Evolutionary conservation across 441 rosid genomes (phyloP).

Genomic region (Populus trichocarpa): DNA sequence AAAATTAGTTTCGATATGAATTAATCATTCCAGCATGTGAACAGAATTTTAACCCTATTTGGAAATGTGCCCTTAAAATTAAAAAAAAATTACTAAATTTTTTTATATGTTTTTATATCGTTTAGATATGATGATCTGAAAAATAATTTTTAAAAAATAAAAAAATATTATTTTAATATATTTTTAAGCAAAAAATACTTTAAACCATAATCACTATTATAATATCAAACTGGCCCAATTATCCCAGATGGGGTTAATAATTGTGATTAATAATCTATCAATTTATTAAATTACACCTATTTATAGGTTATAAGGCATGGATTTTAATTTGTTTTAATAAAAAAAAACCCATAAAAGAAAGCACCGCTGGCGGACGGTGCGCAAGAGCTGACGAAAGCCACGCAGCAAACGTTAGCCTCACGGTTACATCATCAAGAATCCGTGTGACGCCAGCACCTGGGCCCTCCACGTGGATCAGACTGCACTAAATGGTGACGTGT

Average conservation of each 20-base stretch:
- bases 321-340: no score
- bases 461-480: constrained; percentile 24
- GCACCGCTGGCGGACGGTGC: constrained; percentile 17
- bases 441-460: constrained; percentile 6
- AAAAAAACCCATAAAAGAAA: not conserved
- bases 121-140: rapidly evolving
- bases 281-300: no score
- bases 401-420: not conserved
- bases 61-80: rapidly evolving
- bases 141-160: no score
- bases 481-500: not conserved
- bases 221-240: rapidly evolving
- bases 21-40: rapidly evolving
- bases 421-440: constrained; percentile 15
- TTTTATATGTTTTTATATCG: rapidly evolving
- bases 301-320: no score
- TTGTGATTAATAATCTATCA: no score
- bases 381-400: constrained; percentile 8
- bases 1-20: no score
- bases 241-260: no score
- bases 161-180: no score
- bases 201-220: no score
- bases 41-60: no score
- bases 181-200: no score
- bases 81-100: no score